Conservation (phyloP, 1,284 basidiomycete species). For the Garcileccinum viscosum region DNA sequence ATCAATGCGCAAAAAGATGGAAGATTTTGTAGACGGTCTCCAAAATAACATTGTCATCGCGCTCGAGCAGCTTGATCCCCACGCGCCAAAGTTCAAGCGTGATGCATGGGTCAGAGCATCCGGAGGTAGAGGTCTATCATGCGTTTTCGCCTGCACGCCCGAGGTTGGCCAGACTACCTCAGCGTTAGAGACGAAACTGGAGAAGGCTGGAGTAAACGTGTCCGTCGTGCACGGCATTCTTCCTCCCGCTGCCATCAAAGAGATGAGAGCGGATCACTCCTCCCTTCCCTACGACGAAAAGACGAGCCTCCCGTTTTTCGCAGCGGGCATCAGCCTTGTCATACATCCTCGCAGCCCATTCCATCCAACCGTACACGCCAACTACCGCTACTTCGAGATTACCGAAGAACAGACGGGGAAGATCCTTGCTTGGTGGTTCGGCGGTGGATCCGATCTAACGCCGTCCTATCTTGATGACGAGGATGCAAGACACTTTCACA, state of each 20-base stretch:
- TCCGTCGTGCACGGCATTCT: constrained; percentile 90
- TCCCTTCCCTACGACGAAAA: constrained; percentile 73
- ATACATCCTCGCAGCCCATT: constrained; percentile 94
- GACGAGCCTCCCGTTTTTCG: constrained; percentile 87
- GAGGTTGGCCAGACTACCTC: constrained; percentile 36
- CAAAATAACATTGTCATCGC: constrained; percentile 85
- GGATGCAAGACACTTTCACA: constrained; percentile 90
- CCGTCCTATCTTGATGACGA: constrained; percentile 92
- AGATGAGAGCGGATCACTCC: constrained; percentile 94
- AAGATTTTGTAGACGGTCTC: constrained; percentile 79
- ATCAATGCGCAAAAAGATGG: constrained; percentile 81
- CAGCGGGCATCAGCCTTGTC: constrained; percentile 90
- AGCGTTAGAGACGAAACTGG: constrained; percentile 65
- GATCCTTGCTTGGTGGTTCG: constrained; percentile 96
- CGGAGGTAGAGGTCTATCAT: constrained; percentile 89
- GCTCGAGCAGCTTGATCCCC: constrained; percentile 82
- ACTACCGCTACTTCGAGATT: constrained; percentile 98
- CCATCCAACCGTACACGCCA: constrained; percentile 92
- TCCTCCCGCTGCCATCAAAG: constrained; percentile 86
- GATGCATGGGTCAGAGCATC: constrained; percentile 87
- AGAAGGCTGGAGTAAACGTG: constrained; percentile 98
- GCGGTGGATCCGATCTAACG: constrained; percentile 95
- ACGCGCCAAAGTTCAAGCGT: constrained; percentile 77
- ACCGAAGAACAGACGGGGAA: constrained; percentile 54
- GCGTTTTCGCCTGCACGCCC: constrained; percentile 78